Conservation (phyloP, 83 land plant species). For the Picea abies region DNA sequence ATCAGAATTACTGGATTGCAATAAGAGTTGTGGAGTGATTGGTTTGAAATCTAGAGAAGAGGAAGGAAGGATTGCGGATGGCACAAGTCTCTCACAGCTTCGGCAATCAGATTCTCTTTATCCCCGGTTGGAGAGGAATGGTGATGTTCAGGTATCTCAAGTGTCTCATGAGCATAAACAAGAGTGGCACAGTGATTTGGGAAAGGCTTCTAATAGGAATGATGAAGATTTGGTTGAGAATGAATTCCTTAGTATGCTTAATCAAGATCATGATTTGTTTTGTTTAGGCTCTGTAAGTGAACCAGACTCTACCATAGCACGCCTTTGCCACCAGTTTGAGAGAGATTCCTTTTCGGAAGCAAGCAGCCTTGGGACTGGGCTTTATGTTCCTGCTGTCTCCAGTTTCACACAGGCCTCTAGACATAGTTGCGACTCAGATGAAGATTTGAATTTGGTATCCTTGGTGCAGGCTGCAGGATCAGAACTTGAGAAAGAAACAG, state of each 20-base stretch:
- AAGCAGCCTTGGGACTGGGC: not conserved
- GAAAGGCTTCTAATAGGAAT: not conserved
- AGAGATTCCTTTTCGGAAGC: constrained; percentile 15
- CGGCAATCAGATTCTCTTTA: not conserved
- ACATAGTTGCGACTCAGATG: not conserved
- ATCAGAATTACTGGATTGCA: not conserved
- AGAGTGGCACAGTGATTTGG: not conserved
- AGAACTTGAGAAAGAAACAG: constrained; percentile 17
- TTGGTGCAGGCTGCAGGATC: not conserved
- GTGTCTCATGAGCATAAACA: not conserved
- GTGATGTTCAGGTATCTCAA: not conserved
- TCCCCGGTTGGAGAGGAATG: constrained; percentile 7
- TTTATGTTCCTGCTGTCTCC: not conserved
- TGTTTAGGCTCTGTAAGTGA: constrained; percentile 12
- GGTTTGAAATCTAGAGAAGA: not conserved
- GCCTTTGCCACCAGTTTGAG: constrained; percentile 26
- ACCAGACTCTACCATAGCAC: constrained; percentile 28
- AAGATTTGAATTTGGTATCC: constrained; percentile 18
- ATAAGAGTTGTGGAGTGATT: not conserved
- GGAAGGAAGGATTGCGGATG: not conserved
- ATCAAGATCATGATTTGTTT: constrained; percentile 12
- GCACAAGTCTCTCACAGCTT: not conserved
- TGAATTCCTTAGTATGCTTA: constrained; percentile 24
- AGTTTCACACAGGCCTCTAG: not conserved
- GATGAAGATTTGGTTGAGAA: constrained; percentile 24